Conservation (phyloP, 1,284 basidiomycete genomes). For the Ceratobasidium sp. region DNA sequence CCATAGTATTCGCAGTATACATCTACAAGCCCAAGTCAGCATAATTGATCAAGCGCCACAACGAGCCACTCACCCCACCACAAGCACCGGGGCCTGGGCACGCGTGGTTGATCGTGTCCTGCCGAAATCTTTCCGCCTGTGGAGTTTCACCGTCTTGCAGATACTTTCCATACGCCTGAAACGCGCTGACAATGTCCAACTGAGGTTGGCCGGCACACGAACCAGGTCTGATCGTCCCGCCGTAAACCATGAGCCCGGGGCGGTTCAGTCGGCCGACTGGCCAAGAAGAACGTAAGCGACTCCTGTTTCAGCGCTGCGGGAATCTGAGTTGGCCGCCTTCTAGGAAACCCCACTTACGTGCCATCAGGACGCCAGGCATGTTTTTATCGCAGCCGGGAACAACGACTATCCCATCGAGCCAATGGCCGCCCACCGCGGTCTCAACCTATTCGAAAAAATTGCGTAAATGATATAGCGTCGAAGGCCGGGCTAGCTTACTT, state of each 20-base stretch:
- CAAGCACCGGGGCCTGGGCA: constrained; percentile 97
- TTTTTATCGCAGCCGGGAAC: constrained; percentile 98
- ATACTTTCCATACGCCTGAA: constrained; percentile 95
- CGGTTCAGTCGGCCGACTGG: constrained; percentile 92
- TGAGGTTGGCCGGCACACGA: constrained; percentile 83
- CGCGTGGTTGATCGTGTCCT: constrained; percentile 87
- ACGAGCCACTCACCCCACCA: constrained; percentile 78
- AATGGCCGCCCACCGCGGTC: constrained; percentile 96
- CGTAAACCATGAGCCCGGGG: constrained; percentile 96
- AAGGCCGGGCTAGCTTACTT: constrained; percentile 53
- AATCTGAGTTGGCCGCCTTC: background rate
- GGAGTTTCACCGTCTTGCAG: constrained; percentile 88
- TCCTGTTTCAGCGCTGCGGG: constrained; percentile 16
- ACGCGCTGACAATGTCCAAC: constrained; percentile 94
- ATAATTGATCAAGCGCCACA: constrained; percentile 49
- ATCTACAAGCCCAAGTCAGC: constrained; percentile 64
- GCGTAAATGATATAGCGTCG: background rate
- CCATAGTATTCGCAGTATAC: constrained; percentile 98
- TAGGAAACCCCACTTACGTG: constrained; percentile 68
- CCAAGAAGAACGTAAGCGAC: constrained; percentile 51
- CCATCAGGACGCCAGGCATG: constrained; percentile 96
- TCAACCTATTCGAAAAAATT: constrained; percentile 68
- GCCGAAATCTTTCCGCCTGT: constrained; percentile 83
- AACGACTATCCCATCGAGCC: constrained; percentile 98
- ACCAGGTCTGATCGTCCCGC: constrained; percentile 92